phyloP scores from a whole-genome alignment of 768 basidiomycete species.

The Hericium alpestre region DNA sequence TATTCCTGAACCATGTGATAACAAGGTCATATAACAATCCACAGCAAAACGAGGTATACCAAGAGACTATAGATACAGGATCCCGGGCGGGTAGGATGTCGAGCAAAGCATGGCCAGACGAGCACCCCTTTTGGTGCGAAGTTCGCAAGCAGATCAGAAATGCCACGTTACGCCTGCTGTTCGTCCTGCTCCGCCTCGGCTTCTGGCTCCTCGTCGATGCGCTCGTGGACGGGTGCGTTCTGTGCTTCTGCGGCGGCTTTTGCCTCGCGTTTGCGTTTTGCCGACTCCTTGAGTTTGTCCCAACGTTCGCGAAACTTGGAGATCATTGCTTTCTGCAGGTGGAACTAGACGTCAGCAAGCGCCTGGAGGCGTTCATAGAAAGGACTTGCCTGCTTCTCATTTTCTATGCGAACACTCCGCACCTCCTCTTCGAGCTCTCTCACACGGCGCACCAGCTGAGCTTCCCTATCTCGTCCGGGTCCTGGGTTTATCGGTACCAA shows the following conservation, averaged over 20 bases:
- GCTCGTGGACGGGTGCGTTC: constrained; percentile 41
- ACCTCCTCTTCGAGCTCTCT: constrained; percentile 79
- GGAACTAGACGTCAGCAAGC: constrained; percentile 4
- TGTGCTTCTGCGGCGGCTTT: constrained; percentile 45
- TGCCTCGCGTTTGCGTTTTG: constrained; percentile 76
- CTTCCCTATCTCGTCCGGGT: constrained; percentile 42
- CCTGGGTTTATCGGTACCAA: constrained; percentile 43
- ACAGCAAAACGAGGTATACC: neutral
- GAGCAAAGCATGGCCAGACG: neutral
- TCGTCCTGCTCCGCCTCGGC: constrained; percentile 48
- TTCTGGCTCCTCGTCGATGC: constrained; percentile 60
- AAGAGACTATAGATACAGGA: neutral
- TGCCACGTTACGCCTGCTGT: neutral
- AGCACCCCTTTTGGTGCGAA: neutral
- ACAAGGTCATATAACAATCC: too few relatives aligned
- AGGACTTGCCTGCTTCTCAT: constrained; percentile 67
- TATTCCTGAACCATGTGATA: too few relatives aligned
- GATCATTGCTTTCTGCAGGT: constrained; percentile 67
- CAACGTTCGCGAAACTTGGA: constrained; percentile 75
- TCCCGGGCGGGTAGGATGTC: neutral
- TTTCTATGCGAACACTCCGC: constrained; percentile 50
- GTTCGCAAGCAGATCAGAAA: neutral
- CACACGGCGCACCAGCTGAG: constrained; percentile 34
- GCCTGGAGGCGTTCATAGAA: constrained; percentile 8
- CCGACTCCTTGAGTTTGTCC: constrained; percentile 84